A percentile compares a stretch with the other conserved stretches of the same genome.
phyloP scores from a whole-genome alignment of 2,329 filamentous ascomycete genomes.

The Colletotrichum camelliae region DNA sequence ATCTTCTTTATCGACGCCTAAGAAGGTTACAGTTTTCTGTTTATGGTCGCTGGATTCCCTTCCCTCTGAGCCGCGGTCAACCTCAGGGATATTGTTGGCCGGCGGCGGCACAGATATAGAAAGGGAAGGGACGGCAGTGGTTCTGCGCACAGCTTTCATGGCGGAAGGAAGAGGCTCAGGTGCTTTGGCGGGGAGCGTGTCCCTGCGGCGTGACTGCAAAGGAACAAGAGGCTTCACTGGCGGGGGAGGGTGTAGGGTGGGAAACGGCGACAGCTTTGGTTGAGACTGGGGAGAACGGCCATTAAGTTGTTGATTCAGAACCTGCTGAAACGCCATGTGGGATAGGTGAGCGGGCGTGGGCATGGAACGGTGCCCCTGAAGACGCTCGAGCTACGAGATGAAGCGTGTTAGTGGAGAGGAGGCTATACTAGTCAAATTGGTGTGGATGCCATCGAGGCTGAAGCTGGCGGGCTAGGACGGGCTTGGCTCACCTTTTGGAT shows the following conservation, averaged over 20 bases:
- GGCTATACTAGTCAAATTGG: constrained; percentile 9
- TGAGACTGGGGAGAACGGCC: background rate
- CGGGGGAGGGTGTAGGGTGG: background rate
- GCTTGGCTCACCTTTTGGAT: constrained; percentile 55
- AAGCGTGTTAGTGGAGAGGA: constrained; percentile 16
- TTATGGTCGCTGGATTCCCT: constrained; percentile 28
- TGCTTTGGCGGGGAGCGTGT: background rate
- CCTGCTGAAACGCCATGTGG: constrained; percentile 18
- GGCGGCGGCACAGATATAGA: constrained; percentile 37
- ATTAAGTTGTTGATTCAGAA: constrained; percentile 16
- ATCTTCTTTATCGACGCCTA: constrained; percentile 35
- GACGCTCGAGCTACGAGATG: constrained; percentile 21
- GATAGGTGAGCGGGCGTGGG: constrained; percentile 6
- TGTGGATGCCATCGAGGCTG: background rate
- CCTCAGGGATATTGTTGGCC: background rate
- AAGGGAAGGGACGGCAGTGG: constrained; percentile 28
- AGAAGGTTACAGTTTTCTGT: constrained; percentile 46
- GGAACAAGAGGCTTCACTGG: constrained; percentile 10
- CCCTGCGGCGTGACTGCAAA: constrained; percentile 18
- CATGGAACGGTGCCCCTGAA: constrained; percentile 18
- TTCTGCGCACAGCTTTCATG: constrained; percentile 15
- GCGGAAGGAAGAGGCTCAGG: constrained; percentile 6
- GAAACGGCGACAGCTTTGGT: constrained; percentile 13
- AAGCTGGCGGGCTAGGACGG: constrained; percentile 5
- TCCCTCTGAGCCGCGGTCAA: constrained; percentile 13